Evolutionary conservation across 163 green algal genomes (phyloP).

Genomic region (Coccomyxa subellipsoidea): DNA sequence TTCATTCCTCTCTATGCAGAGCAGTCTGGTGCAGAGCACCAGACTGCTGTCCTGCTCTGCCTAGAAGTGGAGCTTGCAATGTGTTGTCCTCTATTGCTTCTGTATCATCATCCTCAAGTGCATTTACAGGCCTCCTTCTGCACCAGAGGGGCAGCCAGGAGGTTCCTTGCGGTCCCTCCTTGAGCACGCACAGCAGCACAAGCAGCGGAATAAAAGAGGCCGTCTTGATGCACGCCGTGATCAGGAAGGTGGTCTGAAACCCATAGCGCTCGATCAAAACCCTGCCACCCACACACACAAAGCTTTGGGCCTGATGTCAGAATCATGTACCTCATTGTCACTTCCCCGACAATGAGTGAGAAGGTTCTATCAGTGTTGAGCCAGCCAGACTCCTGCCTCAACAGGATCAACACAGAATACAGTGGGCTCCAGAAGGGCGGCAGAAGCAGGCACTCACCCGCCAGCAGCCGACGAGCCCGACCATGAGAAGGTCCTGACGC

Average conservation of each 20-base stretch:
- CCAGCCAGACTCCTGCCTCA: neutral
- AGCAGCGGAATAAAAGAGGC: conserved; percentile 32
- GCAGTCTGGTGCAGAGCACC: too few relatives aligned
- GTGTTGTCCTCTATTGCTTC: neutral
- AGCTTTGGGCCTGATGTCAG: too few relatives aligned
- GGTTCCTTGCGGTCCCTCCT: neutral
- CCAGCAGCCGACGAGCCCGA: conserved; percentile 42
- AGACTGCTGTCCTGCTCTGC: too few relatives aligned
- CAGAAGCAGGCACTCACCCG: conserved; percentile 18
- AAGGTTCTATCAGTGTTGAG: too few relatives aligned
- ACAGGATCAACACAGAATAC: neutral
- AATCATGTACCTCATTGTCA: too few relatives aligned
- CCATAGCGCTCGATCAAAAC: conserved; percentile 41
- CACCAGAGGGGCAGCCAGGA: neutral
- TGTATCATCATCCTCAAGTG: neutral
- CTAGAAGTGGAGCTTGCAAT: neutral
- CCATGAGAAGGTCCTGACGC: conserved; percentile 48
- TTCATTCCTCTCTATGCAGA: too few relatives aligned
- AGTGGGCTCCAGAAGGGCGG: neutral
- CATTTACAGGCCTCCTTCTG: neutral
- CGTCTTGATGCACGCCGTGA: conserved; percentile 49
- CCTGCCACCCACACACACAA: conserved; percentile 5
- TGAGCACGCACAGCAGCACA: neutral
- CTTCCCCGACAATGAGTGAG: too few relatives aligned
- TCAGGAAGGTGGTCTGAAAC: conserved; percentile 50